phyloP scores from a whole-genome alignment of 495 filamentous ascomycete species.

The Terfezia claveryi region DNA sequence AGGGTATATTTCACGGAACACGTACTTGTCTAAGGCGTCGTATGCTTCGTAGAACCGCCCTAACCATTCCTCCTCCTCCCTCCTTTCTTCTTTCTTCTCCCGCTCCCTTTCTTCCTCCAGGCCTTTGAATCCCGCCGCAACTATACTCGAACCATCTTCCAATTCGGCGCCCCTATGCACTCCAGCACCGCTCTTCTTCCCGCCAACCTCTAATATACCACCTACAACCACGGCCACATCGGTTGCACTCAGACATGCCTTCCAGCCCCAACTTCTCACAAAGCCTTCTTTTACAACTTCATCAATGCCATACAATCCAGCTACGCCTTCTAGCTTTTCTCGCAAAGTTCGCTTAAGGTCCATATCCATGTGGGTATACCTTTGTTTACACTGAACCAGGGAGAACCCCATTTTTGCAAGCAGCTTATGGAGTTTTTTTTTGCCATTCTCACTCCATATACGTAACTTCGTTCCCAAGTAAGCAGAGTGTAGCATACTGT shows the following conservation, averaged over 20 bases:
- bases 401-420: slow-evolving; percentile 96
- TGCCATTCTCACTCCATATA: slow-evolving; percentile 77
- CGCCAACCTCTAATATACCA: slow-evolving; percentile 75
- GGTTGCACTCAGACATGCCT: slow-evolving; percentile 72
- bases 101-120: slow-evolving; percentile 13
- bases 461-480: slow-evolving; percentile 83
- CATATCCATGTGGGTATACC: slow-evolving; percentile 97
- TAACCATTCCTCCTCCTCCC: slow-evolving; percentile 43
- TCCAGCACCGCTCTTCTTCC: slow-evolving; percentile 7
- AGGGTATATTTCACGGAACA: background rate
- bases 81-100: background rate
- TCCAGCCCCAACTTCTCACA: slow-evolving; percentile 93
- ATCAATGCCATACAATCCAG: slow-evolving; percentile 73
- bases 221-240: slow-evolving; percentile 81
- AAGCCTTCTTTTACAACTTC: slow-evolving; percentile 94
- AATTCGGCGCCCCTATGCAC: background rate
- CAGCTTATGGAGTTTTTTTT: slow-evolving; percentile 82
- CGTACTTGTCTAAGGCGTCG: slow-evolving; percentile 59
- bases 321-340: slow-evolving; percentile 69
- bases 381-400: slow-evolving; percentile 78
- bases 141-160: background rate
- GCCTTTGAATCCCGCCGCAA: background rate
- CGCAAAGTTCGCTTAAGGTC: slow-evolving; percentile 73
- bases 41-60: slow-evolving; percentile 81
- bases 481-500: slow-evolving; percentile 93